A percentile compares a stretch with the other conserved stretches of the same genome.
Conservation (phyloP, 2,329 filamentous ascomycete genomes). For the Trichophyton verrucosum region DNA sequence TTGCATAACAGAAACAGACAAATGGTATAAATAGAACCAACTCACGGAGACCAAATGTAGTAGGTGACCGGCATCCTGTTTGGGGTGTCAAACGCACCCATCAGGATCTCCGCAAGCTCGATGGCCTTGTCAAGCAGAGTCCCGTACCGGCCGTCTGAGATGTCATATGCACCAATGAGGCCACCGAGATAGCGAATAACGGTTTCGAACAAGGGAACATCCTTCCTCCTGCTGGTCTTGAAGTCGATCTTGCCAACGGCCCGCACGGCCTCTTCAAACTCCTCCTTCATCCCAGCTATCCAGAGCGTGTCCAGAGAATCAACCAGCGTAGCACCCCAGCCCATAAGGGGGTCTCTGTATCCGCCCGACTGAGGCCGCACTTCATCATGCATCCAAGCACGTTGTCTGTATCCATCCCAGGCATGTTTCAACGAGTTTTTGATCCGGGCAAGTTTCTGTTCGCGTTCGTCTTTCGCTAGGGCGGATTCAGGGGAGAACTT, state of each 20-base stretch:
- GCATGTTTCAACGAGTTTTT: conserved; percentile 42
- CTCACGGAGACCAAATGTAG: conserved; percentile 65
- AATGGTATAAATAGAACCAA: conserved; percentile 9
- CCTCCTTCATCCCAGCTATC: conserved; percentile 48
- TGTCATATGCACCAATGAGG: conserved; percentile 42
- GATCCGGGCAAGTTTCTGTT: conserved; percentile 35
- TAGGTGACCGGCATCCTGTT: conserved; percentile 20
- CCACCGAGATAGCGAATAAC: conserved; percentile 45
- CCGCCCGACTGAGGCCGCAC: conserved; percentile 45
- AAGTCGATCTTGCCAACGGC: conserved; percentile 46
- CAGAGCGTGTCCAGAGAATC: conserved; percentile 50
- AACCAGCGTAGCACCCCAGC: conserved; percentile 49
- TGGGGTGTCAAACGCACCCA: conserved; percentile 30
- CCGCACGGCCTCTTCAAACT: conserved; percentile 44
- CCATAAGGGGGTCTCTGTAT: conserved; percentile 48
- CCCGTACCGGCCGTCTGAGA: conserved; percentile 44
- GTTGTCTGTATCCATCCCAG: conserved; percentile 49
- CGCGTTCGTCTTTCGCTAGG: conserved; percentile 25
- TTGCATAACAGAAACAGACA: background rate
- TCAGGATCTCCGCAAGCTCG: conserved; percentile 44
- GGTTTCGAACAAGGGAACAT: conserved; percentile 38
- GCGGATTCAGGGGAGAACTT: conserved; percentile 18
- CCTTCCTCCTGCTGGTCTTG: conserved; percentile 23
- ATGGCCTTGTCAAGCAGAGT: conserved; percentile 40
- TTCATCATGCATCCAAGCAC: conserved; percentile 55